Percentiles rank a stretch among this genome's conserved stretches.
Conservation (phyloP, 1,284 basidiomycete species). For the Austroboletus sp. region DNA sequence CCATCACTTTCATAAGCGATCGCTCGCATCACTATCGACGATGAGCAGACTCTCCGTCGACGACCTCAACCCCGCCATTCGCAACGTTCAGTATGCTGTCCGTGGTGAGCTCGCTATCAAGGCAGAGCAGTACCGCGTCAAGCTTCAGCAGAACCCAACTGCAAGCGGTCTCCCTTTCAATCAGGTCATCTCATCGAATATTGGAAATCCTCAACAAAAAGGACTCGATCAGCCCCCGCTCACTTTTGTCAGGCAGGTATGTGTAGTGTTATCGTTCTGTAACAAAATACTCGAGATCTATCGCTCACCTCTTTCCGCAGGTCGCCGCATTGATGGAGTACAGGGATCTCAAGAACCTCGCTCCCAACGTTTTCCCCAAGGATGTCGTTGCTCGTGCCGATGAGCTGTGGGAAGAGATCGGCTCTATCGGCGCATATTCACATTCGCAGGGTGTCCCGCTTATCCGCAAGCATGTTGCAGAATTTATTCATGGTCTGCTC, state of each 20-base stretch:
- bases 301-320: conserved; percentile 36
- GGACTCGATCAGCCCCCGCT: conserved; percentile 90
- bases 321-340: conserved; percentile 89
- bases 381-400: conserved; percentile 84
- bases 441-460: conserved; percentile 89
- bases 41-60: conserved; percentile 58
- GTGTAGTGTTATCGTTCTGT: conserved; percentile 18
- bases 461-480: conserved; percentile 84
- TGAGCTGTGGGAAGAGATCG: conserved; percentile 79
- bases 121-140: conserved; percentile 76
- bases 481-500: conserved; percentile 58
- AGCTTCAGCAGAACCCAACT: conserved; percentile 47
- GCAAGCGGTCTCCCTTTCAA: conserved; percentile 73
- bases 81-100: conserved; percentile 92
- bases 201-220: conserved; percentile 96
- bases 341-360: conserved; percentile 76
- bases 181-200: conserved; percentile 90
- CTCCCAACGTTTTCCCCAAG: conserved; percentile 73
- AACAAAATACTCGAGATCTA: not conserved
- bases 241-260: conserved; percentile 87
- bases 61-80: conserved; percentile 76
- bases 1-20: conserved; percentile 2
- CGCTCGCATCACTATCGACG: conserved; percentile 7
- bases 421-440: conserved; percentile 92
- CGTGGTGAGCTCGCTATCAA: conserved; percentile 94